A percentile compares a stretch with the other conserved stretches of the same genome.
phyloP scores from a whole-genome alignment of 2,329 filamentous ascomycete genomes.

The Exophiala aquamarina region DNA sequence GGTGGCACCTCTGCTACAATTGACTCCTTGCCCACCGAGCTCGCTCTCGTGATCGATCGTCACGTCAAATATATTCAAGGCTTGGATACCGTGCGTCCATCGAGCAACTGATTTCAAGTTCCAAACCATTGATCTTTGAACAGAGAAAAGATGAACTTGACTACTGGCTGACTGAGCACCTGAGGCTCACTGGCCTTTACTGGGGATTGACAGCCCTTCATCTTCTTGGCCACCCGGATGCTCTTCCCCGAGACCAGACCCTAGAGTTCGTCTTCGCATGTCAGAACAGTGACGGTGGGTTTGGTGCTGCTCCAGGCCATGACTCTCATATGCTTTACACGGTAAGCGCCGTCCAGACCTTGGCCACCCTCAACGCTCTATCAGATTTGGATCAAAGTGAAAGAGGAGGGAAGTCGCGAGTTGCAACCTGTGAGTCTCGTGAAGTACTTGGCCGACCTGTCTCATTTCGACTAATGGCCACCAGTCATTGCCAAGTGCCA shows the following conservation, averaged over 20 bases:
- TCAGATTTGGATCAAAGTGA: conserved; percentile 81
- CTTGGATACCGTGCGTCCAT: conserved; percentile 71
- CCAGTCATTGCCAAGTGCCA: conserved; percentile 79
- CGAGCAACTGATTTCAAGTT: conserved; percentile 15
- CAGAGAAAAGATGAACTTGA: conserved; percentile 90
- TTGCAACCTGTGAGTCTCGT: conserved; percentile 71
- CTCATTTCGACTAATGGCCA: neutral
- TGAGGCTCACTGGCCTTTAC: conserved; percentile 92
- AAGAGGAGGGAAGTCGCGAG: conserved; percentile 64
- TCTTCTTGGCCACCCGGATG: conserved; percentile 77
- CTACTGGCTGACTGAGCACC: conserved; percentile 96
- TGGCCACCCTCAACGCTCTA: conserved; percentile 81
- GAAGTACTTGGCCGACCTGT: neutral
- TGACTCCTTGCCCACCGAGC: conserved; percentile 39
- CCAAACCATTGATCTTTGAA: conserved; percentile 38
- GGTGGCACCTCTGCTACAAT: conserved; percentile 38
- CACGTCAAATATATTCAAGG: conserved; percentile 94
- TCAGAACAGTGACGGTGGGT: conserved; percentile 83
- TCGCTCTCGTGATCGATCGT: conserved; percentile 57
- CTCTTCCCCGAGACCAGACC: conserved; percentile 74
- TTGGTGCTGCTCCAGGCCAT: conserved; percentile 89
- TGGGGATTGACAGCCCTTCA: conserved; percentile 92
- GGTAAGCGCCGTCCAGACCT: conserved; percentile 89
- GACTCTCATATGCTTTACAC: conserved; percentile 97
- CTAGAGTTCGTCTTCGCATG: conserved; percentile 96